phyloP scores from a whole-genome alignment of 148 eudicot genomes.

The Gaultheria prostrata region DNA sequence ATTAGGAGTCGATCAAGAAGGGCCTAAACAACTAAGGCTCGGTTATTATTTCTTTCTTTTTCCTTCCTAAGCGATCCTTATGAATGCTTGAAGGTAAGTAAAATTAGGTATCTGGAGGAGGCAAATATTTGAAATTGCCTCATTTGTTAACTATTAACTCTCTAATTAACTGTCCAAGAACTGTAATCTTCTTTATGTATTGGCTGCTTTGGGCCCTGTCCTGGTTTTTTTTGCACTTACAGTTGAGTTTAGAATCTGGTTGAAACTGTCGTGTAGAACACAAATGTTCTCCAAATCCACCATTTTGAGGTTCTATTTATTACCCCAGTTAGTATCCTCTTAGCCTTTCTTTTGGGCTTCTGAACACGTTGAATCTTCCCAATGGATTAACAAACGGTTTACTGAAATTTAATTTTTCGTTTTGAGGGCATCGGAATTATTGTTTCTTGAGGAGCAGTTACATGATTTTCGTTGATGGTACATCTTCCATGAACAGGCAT shows the following conservation, averaged over 20 bases:
- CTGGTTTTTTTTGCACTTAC: not conserved
- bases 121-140: constrained; percentile 1
- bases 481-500: constrained; percentile 32
- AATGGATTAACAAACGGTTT: not conserved
- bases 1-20: not conserved
- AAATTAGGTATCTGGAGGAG: not conserved
- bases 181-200: not conserved
- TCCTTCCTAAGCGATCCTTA: not conserved
- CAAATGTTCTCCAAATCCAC: not conserved
- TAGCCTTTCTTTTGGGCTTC: constrained; percentile 1
- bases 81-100: not conserved
- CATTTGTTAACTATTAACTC: not conserved
- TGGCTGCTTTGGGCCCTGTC: not conserved
- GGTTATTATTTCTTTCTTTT: not conserved
- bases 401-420: not conserved
- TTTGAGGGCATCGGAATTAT: not conserved
- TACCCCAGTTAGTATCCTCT: not conserved
- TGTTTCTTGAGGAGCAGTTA: not conserved
- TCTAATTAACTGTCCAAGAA: not conserved
- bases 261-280: not conserved
- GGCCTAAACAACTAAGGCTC: not conserved
- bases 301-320: not conserved
- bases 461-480: not conserved
- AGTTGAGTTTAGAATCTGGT: not conserved
- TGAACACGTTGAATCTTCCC: not conserved